Percentiles rank a stretch among this genome's conserved stretches.
These are phyloP conservation scores for Trypanosoma grayi DNA, from an alignment of 208 protist genomes.

Conservation along the genomic window DNA sequence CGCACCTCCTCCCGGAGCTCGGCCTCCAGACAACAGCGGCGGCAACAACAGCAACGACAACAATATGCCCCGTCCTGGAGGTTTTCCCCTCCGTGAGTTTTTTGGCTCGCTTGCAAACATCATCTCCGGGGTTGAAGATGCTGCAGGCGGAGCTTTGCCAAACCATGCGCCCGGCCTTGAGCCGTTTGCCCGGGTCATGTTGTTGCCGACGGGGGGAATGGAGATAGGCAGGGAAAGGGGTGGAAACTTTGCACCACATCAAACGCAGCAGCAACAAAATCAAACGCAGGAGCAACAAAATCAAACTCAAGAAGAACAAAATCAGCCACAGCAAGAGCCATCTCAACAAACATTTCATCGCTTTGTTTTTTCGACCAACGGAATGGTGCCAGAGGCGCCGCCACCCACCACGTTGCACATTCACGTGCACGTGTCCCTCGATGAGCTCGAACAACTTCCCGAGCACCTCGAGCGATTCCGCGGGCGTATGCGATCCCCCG, in stretches of 20 bases:
- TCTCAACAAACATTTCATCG: constrained; percentile 11
- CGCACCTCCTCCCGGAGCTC: background rate
- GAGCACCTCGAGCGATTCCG: constrained; percentile 40
- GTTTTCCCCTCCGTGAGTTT: background rate
- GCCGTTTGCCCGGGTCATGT: background rate
- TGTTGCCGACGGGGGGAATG: background rate
- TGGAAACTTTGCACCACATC: constrained; percentile 8
- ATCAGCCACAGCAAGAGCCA: constrained; percentile 19
- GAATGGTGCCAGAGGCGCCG: background rate
- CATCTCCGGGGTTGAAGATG: background rate
- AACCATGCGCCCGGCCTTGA: background rate
- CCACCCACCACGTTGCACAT: constrained; percentile 42
- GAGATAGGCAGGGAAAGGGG: background rate
- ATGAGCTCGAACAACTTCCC: constrained; percentile 64
- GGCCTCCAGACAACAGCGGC: constrained; percentile 1
- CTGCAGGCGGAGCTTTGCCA: background rate
- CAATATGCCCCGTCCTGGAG: background rate
- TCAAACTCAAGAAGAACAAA: constrained; percentile 16
- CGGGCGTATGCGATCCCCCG: constrained; percentile 22
- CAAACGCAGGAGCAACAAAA: constrained; percentile 17
- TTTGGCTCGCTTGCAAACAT: background rate
- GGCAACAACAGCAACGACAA: constrained; percentile 11
- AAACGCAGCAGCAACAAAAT: constrained; percentile 4
- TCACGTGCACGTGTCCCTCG: constrained; percentile 67
- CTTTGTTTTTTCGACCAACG: constrained; percentile 1